Conservation (phyloP, 2,329 filamentous ascomycete species). For the Neurospora crassa region DNA sequence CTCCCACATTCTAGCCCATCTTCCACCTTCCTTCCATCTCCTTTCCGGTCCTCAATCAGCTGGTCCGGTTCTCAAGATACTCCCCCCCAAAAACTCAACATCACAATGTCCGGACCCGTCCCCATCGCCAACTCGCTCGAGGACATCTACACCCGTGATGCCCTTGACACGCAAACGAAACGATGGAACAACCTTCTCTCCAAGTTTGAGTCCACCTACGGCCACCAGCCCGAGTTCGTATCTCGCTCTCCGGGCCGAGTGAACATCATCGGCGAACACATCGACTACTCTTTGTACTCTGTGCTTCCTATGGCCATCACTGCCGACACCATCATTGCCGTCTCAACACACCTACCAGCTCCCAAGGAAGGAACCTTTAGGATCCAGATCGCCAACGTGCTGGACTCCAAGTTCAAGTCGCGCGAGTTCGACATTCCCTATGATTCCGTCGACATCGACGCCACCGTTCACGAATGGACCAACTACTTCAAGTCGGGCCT, state of each 20-base stretch:
- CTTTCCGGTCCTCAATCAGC: neutral
- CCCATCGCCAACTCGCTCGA: conserved; percentile 65
- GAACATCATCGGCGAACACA: conserved; percentile 98
- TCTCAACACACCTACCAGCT: conserved; percentile 40
- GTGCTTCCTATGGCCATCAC: conserved; percentile 94
- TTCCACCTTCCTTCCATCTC: neutral
- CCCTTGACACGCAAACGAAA: conserved; percentile 54
- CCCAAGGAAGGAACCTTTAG: conserved; percentile 45
- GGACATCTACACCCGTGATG: conserved; percentile 75
- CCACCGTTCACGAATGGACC: conserved; percentile 82
- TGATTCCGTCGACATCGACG: conserved; percentile 68
- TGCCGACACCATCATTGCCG: conserved; percentile 81
- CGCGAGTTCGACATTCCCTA: conserved; percentile 64
- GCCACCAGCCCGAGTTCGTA: conserved; percentile 65
- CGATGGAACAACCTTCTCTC: conserved; percentile 69
- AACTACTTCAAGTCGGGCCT: conserved; percentile 98
- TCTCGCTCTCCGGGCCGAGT: conserved; percentile 87
- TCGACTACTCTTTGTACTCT: conserved; percentile 95
- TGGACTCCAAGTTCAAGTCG: conserved; percentile 63
- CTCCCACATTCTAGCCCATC: neutral
- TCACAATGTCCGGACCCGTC: conserved; percentile 49
- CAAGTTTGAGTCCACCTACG: conserved; percentile 63
- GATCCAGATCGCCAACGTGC: conserved; percentile 73
- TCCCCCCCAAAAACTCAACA: neutral
- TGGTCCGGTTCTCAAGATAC: neutral